phyloP scores from a whole-genome alignment of 805 yeast species.

The Tetrapisispora taiwanensis region DNA sequence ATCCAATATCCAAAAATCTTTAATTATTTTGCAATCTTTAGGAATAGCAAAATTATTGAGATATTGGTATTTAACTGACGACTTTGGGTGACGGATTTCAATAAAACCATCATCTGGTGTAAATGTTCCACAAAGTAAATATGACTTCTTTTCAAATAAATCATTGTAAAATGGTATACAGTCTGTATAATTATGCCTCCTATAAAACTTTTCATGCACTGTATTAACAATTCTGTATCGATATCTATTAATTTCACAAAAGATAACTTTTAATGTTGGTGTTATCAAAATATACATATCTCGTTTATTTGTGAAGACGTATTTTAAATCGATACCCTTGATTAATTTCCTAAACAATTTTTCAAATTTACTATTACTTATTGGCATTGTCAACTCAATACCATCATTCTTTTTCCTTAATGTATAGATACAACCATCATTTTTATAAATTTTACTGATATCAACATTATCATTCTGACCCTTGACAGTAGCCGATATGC shows the following conservation, averaged over 20 bases:
- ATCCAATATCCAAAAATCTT: constrained; percentile 2
- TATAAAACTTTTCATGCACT: neutral
- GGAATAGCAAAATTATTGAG: neutral
- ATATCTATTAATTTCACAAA: neutral
- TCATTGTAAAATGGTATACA: neutral
- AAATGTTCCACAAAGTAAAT: neutral
- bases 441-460: no score
- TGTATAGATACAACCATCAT: neutral
- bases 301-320: neutral
- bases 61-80: no score
- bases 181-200: neutral
- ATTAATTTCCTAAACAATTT: neutral
- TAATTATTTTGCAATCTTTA: neutral
- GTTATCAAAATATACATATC: neutral
- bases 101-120: neutral
- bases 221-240: neutral
- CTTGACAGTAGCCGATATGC: no score
- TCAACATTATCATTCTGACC: no score
- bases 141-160: neutral
- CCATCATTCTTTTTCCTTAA: no score
- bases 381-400: neutral
- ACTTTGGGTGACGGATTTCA: neutral
- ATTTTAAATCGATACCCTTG: neutral
- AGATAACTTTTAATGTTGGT: neutral
- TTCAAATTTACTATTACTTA: no score